Conservation (phyloP, 2,329 filamentous ascomycete species). For the Amphichorda felina region DNA sequence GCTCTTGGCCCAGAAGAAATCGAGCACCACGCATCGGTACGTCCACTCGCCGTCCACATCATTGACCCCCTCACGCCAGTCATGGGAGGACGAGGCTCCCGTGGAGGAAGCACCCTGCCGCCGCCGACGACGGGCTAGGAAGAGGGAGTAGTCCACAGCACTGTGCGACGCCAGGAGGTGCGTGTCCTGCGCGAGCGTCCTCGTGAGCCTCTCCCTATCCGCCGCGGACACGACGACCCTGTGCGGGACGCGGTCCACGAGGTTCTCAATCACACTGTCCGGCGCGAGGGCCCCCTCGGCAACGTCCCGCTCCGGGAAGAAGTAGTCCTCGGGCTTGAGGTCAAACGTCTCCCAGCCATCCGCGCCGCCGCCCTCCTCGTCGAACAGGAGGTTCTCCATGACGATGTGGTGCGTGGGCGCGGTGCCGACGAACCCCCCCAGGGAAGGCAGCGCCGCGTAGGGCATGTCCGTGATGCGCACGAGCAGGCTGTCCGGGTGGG, state of each 20-base stretch:
- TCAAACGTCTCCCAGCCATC: conserved; percentile 58
- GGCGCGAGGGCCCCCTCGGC: conserved; percentile 50
- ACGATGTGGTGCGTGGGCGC: conserved; percentile 63
- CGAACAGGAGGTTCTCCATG: conserved; percentile 64
- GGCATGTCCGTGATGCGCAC: conserved; percentile 64
- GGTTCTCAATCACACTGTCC: conserved; percentile 50
- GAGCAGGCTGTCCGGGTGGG: conserved; percentile 47
- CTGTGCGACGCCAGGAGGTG: too few relatives aligned
- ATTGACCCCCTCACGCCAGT: too few relatives aligned
- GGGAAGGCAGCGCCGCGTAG: conserved; percentile 36
- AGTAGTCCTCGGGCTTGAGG: conserved; percentile 63
- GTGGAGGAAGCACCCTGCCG: too few relatives aligned
- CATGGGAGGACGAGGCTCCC: too few relatives aligned
- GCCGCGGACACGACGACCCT: conserved; percentile 52
- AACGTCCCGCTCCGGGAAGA: conserved; percentile 64
- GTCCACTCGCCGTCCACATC: too few relatives aligned
- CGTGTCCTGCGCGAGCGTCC: too few relatives aligned
- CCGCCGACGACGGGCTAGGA: too few relatives aligned
- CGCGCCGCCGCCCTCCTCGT: too few relatives aligned
- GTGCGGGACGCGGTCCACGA: conserved; percentile 57
- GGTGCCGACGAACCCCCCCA: conserved; percentile 47
- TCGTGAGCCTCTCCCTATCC: too few relatives aligned
- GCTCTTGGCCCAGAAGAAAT: too few relatives aligned
- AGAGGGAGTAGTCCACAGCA: too few relatives aligned
- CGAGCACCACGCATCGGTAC: too few relatives aligned